Conservation (phyloP, 2,329 filamentous ascomycete genomes). For the Calonectria hongkongensis region DNA sequence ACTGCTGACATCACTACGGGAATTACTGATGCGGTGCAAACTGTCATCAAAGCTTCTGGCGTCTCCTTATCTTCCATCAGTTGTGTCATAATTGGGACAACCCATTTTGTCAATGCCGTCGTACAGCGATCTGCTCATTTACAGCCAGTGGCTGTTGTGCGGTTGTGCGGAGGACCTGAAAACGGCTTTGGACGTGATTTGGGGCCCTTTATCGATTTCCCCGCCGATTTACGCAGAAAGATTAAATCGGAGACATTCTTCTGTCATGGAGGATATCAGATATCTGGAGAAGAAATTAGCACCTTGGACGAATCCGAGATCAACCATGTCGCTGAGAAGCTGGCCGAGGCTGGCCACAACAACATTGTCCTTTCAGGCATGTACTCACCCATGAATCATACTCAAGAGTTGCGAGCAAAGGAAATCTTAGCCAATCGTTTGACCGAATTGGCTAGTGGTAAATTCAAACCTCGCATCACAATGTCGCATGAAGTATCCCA, state of each 20-base stretch:
- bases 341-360: constrained; percentile 48
- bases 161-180: constrained; percentile 26
- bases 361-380: constrained; percentile 74
- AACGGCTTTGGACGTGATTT: constrained; percentile 61
- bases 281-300: constrained; percentile 62
- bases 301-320: constrained; percentile 40
- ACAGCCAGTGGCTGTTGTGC: constrained; percentile 57
- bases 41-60: constrained; percentile 57
- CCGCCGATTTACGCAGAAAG: constrained; percentile 58
- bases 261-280: constrained; percentile 51
- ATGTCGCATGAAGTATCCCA: constrained; percentile 60
- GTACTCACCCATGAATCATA: constrained; percentile 74
- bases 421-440: constrained; percentile 60
- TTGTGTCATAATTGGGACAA: constrained; percentile 68
- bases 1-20: constrained; percentile 65
- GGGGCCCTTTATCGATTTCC: constrained; percentile 69
- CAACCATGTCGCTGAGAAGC: constrained; percentile 27
- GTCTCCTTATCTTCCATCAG: constrained; percentile 58
- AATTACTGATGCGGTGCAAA: constrained; percentile 63
- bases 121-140: constrained; percentile 66
- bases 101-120: constrained; percentile 73
- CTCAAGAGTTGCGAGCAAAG: constrained; percentile 64
- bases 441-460: constrained; percentile 47
- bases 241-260: constrained; percentile 35
- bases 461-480: constrained; percentile 55